Conservation (phyloP, 257 asterid genomes). For the Salvia splendens region DNA sequence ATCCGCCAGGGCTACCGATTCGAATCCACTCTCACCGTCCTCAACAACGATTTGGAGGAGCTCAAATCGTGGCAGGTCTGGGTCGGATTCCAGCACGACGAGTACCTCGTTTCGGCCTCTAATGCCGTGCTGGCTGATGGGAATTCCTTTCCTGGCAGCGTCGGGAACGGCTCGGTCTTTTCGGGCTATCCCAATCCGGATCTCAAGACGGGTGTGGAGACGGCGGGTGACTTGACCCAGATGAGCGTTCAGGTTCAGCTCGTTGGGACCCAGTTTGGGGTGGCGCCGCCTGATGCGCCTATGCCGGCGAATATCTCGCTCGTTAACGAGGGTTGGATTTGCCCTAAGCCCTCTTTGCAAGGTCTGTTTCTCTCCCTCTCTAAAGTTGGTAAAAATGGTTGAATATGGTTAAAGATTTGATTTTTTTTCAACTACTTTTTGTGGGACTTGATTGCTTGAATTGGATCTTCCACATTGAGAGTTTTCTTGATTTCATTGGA, state of each 20-base stretch:
- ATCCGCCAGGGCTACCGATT: constrained; percentile 68
- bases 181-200: constrained; percentile 84
- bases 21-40: constrained; percentile 54
- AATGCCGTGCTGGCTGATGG: constrained; percentile 84
- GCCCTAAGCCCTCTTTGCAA: constrained; percentile 60
- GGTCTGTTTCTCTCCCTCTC: constrained; percentile 44
- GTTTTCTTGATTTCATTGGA: constrained; percentile 5
- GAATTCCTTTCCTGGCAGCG: constrained; percentile 61
- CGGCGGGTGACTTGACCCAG: constrained; percentile 89
- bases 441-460: background rate
- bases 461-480: background rate
- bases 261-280: constrained; percentile 89
- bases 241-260: constrained; percentile 59
- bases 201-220: constrained; percentile 81
- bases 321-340: constrained; percentile 77
- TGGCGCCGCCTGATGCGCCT: constrained; percentile 58
- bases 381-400: background rate
- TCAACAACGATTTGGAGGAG: constrained; percentile 73
- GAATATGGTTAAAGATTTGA: constrained; percentile 1
- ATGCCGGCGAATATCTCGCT: constrained; percentile 69
- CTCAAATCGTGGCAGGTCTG: constrained; percentile 79
- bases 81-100: constrained; percentile 79
- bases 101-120: constrained; percentile 77
- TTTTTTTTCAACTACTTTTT: background rate
- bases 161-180: constrained; percentile 73